Evolutionary conservation across 345 rosid genomes (phyloP), one percentile per base, ranked within the genome.

Genomic region (Citrus cavaleriei): DNA sequence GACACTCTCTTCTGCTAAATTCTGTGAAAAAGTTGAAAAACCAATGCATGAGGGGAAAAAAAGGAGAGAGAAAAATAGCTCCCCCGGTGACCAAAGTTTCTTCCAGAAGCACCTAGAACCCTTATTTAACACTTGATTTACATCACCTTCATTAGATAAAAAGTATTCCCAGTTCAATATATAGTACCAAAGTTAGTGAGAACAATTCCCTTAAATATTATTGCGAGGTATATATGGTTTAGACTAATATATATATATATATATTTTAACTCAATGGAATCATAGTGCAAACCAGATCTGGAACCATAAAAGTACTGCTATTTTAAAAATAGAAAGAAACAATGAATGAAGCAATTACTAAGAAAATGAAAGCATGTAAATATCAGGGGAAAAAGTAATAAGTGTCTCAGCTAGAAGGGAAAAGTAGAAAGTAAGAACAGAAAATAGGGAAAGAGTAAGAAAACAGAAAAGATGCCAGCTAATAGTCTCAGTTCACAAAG

Each of bases 1-100:
- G 46, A 93, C 90, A 73, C 97, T 96, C 80, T 86, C 98, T 75
- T 87, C 91, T 10, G 79, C 88, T 77, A 89, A 78, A 84, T 83
- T 90, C 99, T 92, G 86, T 58, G 62, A 70, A 65, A 68, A 70
- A 38, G 40, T 54, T 28, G 18, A 65, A 38, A 67, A 78, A 35
- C 62, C 34, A 46, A 49, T 30, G 62, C 63, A 32, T 16, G 38
- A 34, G 72, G 68, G n/a, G 72, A 24, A 8, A 34, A 10, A 24
- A 14, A 21, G 55, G 37, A 16, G 55, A 66, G 22, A 61, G 60
- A 34, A 54, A 51, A 62, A 64, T 16, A 72, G 58, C 35, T n/a
- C 28, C 22, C 21, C 51, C 0, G 7, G 38, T 62, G 22, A 14
- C 35, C 51, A 46, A 46, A 4, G 2, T 22, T 71, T 10, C n/a